Percentiles rank a stretch among this genome's conserved stretches.
Conservation (phyloP, 2,329 filamentous ascomycete species). For the Xylariaceae sp. region DNA sequence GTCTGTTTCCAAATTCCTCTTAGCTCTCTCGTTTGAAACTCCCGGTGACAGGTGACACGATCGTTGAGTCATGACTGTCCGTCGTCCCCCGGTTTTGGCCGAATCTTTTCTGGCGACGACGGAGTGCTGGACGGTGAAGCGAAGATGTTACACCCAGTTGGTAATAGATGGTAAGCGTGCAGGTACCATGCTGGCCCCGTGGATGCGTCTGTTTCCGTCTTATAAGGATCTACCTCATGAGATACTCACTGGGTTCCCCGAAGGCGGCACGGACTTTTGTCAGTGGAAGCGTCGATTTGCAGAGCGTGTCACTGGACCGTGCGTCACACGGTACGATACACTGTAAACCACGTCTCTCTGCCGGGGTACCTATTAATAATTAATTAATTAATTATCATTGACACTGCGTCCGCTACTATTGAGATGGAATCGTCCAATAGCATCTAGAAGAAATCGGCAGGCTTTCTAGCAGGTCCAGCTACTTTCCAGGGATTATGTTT, state of each 20-base stretch:
- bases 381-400: background rate
- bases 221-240: background rate
- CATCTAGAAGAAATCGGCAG: background rate
- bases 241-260: background rate
- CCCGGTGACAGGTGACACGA: slow-evolving; percentile 1
- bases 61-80: background rate
- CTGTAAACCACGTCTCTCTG: background rate
- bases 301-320: too few species aligned
- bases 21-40: background rate
- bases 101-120: background rate
- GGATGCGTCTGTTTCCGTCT: background rate
- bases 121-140: background rate
- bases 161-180: background rate
- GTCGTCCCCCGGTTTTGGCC: background rate
- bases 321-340: too few species aligned
- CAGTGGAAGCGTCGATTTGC: too few species aligned
- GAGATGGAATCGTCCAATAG: background rate
- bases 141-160: background rate
- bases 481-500: too few species aligned
- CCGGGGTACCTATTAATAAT: background rate
- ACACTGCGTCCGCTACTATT: background rate
- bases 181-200: background rate
- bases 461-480: too few species aligned
- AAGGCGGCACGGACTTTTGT: too few species aligned
- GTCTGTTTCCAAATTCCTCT: background rate